A percentile compares a stretch with the other conserved stretches of the same genome.
Evolutionary conservation across 2,329 filamentous ascomycete species (phyloP).

Genomic region (Epichloe amarillans): DNA sequence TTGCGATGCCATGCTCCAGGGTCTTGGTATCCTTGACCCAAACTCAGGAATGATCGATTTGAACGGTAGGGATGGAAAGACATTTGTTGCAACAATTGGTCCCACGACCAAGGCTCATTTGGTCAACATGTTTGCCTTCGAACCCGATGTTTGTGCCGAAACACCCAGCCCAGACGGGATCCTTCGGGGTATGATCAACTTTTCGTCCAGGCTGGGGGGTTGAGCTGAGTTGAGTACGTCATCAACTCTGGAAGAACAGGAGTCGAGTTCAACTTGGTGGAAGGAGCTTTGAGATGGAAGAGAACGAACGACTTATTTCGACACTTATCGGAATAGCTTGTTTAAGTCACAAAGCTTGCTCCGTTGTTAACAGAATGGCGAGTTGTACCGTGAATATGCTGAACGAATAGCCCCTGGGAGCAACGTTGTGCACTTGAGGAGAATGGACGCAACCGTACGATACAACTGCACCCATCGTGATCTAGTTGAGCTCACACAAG

Average conservation of each 20-base stretch:
- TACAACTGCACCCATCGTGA: too few relatives aligned
- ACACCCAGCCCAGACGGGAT: conserved; percentile 75
- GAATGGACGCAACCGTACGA: too few relatives aligned
- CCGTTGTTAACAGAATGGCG: too few relatives aligned
- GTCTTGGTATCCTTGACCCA: conserved; percentile 37
- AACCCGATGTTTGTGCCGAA: conserved; percentile 68
- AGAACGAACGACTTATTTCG: not conserved
- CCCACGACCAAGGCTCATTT: conserved; percentile 80
- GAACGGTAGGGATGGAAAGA: conserved; percentile 25
- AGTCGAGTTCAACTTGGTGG: not conserved
- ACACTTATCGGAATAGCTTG: too few relatives aligned
- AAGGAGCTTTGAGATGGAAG: not conserved
- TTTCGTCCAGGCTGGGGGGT: not conserved
- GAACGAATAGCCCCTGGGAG: too few relatives aligned
- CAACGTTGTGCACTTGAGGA: too few relatives aligned
- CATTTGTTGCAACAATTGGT: conserved; percentile 75
- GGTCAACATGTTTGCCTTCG: conserved; percentile 46
- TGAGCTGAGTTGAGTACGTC: not conserved
- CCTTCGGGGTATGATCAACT: conserved; percentile 45
- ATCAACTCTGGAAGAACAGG: not conserved
- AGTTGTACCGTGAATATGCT: too few relatives aligned
- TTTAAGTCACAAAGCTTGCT: too few relatives aligned
- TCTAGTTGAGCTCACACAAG: too few relatives aligned
- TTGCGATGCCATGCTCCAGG: conserved; percentile 45
- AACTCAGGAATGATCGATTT: conserved; percentile 26